These are phyloP conservation scores for Hsuehochloa calcarea DNA, from an alignment of 176 grass and related monocot species.

Conservation along the genomic window DNA sequence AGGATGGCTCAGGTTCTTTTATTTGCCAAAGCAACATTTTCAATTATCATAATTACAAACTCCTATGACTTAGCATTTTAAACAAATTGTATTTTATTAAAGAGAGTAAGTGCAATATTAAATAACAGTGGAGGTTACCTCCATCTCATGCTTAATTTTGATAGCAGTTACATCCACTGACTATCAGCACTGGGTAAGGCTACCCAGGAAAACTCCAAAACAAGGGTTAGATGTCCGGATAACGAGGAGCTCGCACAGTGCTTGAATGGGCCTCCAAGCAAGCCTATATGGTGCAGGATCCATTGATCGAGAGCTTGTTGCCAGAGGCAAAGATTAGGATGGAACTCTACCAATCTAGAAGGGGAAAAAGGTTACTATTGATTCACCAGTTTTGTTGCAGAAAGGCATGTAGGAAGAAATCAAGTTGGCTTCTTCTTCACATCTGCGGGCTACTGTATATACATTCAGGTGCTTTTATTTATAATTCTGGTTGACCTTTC, in stretches of 20 bases:
- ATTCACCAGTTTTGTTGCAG: slow-evolving; percentile 12
- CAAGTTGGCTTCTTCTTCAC: slow-evolving; percentile 3
- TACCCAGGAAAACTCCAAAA: no score
- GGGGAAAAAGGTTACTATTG: slow-evolving; percentile 56
- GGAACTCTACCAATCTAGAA: slow-evolving; percentile 92
- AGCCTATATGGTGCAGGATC: slow-evolving; percentile 54
- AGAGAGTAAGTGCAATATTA: no score
- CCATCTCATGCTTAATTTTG: no score
- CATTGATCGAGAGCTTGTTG: slow-evolving; percentile 55
- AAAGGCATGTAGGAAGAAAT: slow-evolving; percentile 13
- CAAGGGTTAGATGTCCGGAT: no score
- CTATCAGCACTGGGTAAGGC: no score
- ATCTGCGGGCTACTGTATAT: slow-evolving; percentile 28
- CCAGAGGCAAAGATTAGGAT: slow-evolving; percentile 83
- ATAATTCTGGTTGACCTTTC: neutral
- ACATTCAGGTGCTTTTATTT: slow-evolving; percentile 20
- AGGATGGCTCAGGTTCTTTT: no score
- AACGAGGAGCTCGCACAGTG: slow-evolving; percentile 74
- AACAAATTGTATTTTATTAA: no score
- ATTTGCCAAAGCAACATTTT: no score
- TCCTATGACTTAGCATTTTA: no score
- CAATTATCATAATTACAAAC: no score
- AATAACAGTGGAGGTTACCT: no score
- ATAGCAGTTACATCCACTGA: no score
- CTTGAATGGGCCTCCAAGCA: slow-evolving; percentile 91